phyloP scores from a whole-genome alignment of 2,329 filamentous ascomycete species.

The Furcasterigmium sp. region DNA sequence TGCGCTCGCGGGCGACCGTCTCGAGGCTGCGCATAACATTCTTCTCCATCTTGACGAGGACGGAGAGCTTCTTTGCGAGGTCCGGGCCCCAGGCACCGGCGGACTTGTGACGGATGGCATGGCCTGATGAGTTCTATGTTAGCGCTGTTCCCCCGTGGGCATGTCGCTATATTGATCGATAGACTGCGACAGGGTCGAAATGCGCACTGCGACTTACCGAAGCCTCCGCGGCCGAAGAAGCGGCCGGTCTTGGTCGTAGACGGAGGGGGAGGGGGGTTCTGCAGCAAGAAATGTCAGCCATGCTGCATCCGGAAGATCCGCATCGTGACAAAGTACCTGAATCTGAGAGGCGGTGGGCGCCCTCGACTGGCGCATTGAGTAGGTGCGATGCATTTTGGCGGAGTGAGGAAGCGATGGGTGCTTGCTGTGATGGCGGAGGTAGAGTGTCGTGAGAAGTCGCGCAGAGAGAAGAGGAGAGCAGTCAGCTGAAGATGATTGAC shows the following conservation, averaged over 20 bases:
- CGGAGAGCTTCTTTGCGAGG: slow-evolving; percentile 93
- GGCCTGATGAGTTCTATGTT: too few relatives aligned
- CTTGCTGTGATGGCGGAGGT: too few relatives aligned
- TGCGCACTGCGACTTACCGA: slow-evolving; percentile 59
- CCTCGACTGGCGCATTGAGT: slow-evolving; percentile 96
- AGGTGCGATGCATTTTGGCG: slow-evolving; percentile 90
- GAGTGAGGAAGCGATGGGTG: too few relatives aligned
- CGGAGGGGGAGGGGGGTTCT: slow-evolving; percentile 89
- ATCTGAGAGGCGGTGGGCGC: slow-evolving; percentile 85
- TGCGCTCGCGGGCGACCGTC: slow-evolving; percentile 87
- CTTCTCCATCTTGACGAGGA: slow-evolving; percentile 99
- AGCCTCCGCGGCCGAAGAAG: slow-evolving; percentile 78
- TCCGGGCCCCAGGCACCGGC: slow-evolving; percentile 78
- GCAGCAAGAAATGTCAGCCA: slow-evolving; percentile 16
- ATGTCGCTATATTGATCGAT: too few relatives aligned
- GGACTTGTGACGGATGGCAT: slow-evolving; percentile 67
- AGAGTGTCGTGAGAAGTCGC: background rate
- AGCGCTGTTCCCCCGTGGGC: too few relatives aligned
- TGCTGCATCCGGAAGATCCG: background rate
- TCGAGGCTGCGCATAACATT: slow-evolving; percentile 99
- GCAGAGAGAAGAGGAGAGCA: background rate
- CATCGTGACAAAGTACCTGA: slow-evolving; percentile 36
- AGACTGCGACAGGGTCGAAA: background rate
- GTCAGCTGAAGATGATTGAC: background rate
- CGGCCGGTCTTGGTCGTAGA: slow-evolving; percentile 88